Evolutionary conservation across 768 basidiomycete genomes (phyloP).

Genomic region (Trametes maxima): DNA sequence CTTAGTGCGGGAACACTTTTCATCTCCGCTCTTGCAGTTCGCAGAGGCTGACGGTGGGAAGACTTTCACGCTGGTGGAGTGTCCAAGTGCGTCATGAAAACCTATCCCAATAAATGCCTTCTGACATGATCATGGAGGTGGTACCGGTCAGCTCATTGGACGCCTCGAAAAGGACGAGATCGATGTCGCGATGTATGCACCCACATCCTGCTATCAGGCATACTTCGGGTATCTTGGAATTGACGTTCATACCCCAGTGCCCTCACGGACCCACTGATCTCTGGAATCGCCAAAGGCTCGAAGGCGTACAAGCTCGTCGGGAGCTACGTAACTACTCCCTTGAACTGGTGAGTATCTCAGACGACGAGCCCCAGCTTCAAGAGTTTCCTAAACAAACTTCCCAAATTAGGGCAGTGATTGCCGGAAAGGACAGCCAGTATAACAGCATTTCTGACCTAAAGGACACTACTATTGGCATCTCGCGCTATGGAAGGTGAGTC

Average conservation of each 20-base stretch:
- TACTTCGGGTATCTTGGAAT: neutral
- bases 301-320: conserved; percentile 89
- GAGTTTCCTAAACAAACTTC: neutral
- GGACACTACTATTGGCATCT: conserved; percentile 87
- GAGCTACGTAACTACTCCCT: conserved; percentile 85
- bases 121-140: conserved; percentile 49
- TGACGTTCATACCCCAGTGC: conserved; percentile 49
- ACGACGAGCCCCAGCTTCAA: neutral
- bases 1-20: conserved; percentile 88
- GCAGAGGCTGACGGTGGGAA: conserved; percentile 64
- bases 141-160: conserved; percentile 82
- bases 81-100: conserved; percentile 62
- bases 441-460: conserved; percentile 72
- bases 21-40: conserved; percentile 88
- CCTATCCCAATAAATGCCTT: neutral
- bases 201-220: neutral
- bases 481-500: conserved; percentile 76
- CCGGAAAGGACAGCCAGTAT: conserved; percentile 74
- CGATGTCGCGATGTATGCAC: conserved; percentile 73
- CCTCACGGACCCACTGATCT: conserved; percentile 87
- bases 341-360: conserved; percentile 67
- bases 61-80: conserved; percentile 85
- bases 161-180: conserved; percentile 75
- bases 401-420: conserved; percentile 81
- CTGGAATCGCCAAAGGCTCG: conserved; percentile 90